These are phyloP conservation scores for Blastobotrys serpentis DNA, from an alignment of 1,139 yeast genomes.

Conservation along the genomic window DNA sequence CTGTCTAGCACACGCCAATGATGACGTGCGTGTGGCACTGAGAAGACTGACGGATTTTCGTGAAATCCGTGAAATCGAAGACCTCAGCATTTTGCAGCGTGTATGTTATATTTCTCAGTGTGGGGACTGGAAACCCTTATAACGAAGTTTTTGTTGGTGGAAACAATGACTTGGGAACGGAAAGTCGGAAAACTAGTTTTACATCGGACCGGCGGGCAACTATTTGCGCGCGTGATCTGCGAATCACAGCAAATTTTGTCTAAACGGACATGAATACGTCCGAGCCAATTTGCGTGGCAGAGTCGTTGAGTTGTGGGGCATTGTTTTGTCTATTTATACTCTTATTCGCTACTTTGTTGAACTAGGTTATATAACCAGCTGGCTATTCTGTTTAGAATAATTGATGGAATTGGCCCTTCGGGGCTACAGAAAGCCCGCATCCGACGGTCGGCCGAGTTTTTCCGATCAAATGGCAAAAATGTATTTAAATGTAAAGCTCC, in stretches of 20 bases:
- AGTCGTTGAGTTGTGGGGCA: no score
- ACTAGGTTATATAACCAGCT: no score
- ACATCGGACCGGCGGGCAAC: slow-evolving; percentile 6
- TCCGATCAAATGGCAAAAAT: no score
- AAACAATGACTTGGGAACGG: background rate
- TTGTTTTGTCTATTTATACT: no score
- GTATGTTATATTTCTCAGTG: background rate
- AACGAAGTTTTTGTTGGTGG: background rate
- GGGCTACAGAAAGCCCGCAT: no score
- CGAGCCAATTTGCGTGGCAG: no score
- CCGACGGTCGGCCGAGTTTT: background rate
- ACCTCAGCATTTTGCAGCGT: background rate
- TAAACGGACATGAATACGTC: no score
- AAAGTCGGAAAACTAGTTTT: background rate
- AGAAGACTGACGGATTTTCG: slow-evolving; percentile 3
- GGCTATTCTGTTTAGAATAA: background rate
- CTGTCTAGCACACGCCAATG: background rate
- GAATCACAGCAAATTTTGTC: background rate
- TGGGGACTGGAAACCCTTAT: slow-evolving; percentile 5
- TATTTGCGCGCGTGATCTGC: slow-evolving; percentile 1
- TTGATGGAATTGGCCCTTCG: background rate
- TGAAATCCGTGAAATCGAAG: slow-evolving; percentile 1
- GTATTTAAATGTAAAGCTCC: no score
- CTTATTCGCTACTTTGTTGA: no score
- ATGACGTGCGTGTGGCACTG: slow-evolving; percentile 7